These are phyloP conservation scores for Wickerhamiella slavikovae DNA, from an alignment of 805 yeast species.

Conservation along the genomic window DNA sequence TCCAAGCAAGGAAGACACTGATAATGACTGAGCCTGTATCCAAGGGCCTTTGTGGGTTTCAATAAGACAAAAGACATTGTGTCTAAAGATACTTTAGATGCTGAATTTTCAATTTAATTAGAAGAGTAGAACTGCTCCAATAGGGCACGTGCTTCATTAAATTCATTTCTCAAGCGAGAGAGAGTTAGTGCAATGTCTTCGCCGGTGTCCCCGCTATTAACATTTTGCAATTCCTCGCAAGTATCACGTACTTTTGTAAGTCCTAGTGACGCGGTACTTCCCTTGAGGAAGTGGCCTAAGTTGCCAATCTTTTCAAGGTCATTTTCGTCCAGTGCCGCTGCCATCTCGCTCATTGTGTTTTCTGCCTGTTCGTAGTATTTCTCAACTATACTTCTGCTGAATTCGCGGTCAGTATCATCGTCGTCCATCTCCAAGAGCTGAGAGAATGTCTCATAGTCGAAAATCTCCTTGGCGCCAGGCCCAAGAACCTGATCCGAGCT, in stretches of 20 bases:
- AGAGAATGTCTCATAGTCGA: conserved; percentile 74
- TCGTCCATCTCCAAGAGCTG: conserved; percentile 92
- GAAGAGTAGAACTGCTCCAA: conserved; percentile 13
- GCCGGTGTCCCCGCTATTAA: conserved; percentile 21
- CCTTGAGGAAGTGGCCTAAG: conserved; percentile 84
- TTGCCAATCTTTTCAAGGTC: conserved; percentile 40
- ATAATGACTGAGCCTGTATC: background rate
- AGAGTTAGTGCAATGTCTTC: conserved; percentile 14
- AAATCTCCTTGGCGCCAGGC: conserved; percentile 22
- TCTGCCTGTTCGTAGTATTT: conserved; percentile 82
- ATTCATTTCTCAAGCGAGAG: conserved; percentile 16
- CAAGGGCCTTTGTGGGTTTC: background rate
- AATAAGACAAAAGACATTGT: too few relatives aligned
- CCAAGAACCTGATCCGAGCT: background rate
- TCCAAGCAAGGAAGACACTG: conserved; percentile 1
- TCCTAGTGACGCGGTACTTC: conserved; percentile 89
- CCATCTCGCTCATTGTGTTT: conserved; percentile 57
- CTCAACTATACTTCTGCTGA: conserved; percentile 53
- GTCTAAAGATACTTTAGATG: too few relatives aligned
- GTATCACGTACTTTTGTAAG: conserved; percentile 59
- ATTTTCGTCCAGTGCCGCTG: conserved; percentile 23
- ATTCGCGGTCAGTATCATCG: conserved; percentile 63
- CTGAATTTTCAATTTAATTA: too few relatives aligned
- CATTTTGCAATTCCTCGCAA: conserved; percentile 88
- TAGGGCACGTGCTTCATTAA: conserved; percentile 15